Conservation (phyloP, 2,329 filamentous ascomycete species). For the Clonostachys byssicola region DNA sequence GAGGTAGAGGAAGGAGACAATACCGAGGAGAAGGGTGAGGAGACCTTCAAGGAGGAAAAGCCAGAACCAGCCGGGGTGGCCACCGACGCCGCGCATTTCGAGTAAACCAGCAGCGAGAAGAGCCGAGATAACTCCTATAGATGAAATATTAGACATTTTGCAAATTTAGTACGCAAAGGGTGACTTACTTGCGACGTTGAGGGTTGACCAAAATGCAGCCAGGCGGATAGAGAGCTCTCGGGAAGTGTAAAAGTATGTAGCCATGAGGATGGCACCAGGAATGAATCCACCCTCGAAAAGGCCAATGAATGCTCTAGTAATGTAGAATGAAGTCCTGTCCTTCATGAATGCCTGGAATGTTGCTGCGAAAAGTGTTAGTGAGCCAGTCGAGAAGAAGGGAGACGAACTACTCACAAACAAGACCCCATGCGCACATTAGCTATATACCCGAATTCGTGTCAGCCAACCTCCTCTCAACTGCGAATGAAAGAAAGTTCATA, state of each 20-base stretch:
- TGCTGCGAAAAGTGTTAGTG: conserved; percentile 9
- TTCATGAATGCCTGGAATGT: conserved; percentile 47
- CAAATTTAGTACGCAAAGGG: conserved; percentile 10
- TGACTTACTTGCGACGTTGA: conserved; percentile 29
- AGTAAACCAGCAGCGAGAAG: conserved; percentile 39
- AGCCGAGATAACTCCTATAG: conserved; percentile 38
- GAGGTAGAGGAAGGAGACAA: conserved; percentile 44
- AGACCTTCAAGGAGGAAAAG: conserved; percentile 36
- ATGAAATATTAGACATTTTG: conserved; percentile 26
- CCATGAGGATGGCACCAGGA: conserved; percentile 57
- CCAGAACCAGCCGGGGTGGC: conserved; percentile 52
- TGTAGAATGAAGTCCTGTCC: conserved; percentile 39
- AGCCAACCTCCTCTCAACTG: not conserved
- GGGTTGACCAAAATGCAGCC: conserved; percentile 62
- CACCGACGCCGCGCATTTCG: conserved; percentile 41
- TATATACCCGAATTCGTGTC: not conserved
- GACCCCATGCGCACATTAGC: conserved; percentile 46
- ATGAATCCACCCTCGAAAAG: conserved; percentile 54
- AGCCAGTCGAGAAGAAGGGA: not conserved
- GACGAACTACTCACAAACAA: conserved; percentile 22
- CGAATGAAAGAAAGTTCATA: conserved; percentile 4
- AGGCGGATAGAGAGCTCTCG: conserved; percentile 63
- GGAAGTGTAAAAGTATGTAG: conserved; percentile 70
- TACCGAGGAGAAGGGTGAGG: conserved; percentile 46
- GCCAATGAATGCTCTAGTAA: conserved; percentile 47